A percentile compares a stretch with the other conserved stretches of the same genome.
phyloP scores from a whole-genome alignment of 345 rosid species.

The Brassica juncea region DNA sequence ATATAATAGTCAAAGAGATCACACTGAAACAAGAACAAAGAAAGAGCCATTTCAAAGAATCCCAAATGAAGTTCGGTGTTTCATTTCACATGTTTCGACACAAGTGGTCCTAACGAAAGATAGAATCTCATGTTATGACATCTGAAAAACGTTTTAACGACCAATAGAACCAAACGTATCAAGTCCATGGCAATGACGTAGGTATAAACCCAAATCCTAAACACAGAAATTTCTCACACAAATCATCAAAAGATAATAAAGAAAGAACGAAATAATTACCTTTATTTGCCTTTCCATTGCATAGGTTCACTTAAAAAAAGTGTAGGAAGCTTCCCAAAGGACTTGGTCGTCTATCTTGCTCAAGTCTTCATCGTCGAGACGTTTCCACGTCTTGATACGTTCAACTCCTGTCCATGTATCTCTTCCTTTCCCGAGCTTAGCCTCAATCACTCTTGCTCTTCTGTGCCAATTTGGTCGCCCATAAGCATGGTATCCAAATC shows the following conservation, averaged over 20 bases:
- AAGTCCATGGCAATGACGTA: background rate
- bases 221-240: constrained; percentile 10
- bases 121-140: background rate
- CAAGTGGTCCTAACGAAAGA: background rate
- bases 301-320: constrained; percentile 5
- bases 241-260: constrained; percentile 8
- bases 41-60: background rate
- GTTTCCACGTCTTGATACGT: constrained; percentile 79
- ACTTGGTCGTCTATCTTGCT: constrained; percentile 75
- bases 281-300: background rate
- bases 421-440: constrained; percentile 58
- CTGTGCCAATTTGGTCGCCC: constrained; percentile 75
- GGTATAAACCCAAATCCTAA: background rate
- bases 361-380: constrained; percentile 62
- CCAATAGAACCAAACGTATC: background rate
- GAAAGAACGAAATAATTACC: constrained; percentile 18
- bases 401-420: constrained; percentile 65
- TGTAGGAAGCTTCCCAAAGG: constrained; percentile 52
- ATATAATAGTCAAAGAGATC: background rate
- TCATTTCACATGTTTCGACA: background rate
- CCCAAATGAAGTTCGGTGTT: background rate
- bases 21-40: background rate
- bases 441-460: constrained; percentile 72
- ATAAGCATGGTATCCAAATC: constrained; percentile 90
- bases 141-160: background rate